Evolutionary conservation across 2,329 filamentous ascomycete genomes (phyloP).

Genomic region (Clonostachys rosea): DNA sequence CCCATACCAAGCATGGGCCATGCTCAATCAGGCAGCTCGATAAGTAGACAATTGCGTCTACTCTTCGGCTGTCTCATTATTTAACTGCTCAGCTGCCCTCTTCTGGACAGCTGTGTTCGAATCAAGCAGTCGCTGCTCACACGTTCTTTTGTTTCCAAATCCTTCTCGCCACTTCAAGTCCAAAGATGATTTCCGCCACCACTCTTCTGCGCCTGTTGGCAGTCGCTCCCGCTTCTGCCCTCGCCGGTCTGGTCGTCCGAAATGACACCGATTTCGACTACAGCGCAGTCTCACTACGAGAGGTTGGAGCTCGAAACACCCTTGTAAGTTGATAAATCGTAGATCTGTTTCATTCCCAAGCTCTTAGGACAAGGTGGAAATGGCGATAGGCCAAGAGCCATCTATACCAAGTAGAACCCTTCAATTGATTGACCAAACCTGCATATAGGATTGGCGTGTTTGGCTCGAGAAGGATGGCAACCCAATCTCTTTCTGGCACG

Average conservation of each 20-base stretch:
- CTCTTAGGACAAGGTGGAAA: no score
- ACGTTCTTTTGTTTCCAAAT: no score
- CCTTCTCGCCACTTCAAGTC: neutral
- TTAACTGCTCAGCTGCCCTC: no score
- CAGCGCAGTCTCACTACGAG: constrained; percentile 19
- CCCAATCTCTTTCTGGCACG: constrained; percentile 35
- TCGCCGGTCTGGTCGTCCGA: constrained; percentile 5
- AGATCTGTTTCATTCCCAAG: no score
- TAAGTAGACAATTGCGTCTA: no score
- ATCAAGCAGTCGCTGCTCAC: no score
- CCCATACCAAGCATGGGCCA: no score
- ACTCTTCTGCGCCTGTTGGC: constrained; percentile 3
- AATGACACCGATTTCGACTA: constrained; percentile 13
- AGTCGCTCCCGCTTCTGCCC: neutral
- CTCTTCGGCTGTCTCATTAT: no score
- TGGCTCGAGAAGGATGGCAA: constrained; percentile 31
- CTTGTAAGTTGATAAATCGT: constrained; percentile 12
- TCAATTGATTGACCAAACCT: neutral
- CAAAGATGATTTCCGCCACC: constrained; percentile 1
- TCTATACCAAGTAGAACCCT: neutral
- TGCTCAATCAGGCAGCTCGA: no score
- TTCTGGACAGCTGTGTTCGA: no score
- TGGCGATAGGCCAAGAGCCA: no score
- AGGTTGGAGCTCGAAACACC: constrained; percentile 30
- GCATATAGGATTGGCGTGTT: constrained; percentile 28